Evolutionary conservation across 768 basidiomycete genomes (phyloP), one percentile per base, ranked within the genome.

Genomic region (Auricularia cornea): DNA sequence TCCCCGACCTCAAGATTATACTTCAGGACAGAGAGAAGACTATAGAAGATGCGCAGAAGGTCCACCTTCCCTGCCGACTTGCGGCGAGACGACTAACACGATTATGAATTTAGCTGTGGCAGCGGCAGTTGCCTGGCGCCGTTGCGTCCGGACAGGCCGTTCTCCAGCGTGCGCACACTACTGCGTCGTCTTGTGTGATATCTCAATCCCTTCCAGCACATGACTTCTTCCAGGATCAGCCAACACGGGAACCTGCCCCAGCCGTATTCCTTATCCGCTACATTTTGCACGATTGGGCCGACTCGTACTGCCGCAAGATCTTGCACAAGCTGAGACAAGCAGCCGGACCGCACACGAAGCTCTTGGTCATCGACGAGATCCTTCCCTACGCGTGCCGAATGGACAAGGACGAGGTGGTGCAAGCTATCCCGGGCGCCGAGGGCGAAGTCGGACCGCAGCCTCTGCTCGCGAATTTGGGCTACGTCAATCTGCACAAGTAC

Each of bases 11-110:
- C 56, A 52, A 62, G 10, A 62, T 72, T 51, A 40, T 68, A 23
- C 32, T 69, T 3, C 70, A 72, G 35, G 71, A 72, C 59, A 63
- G 63, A 16, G 26, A 30, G 3, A 64, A 61, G 26, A 67, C 68
- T 2, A 63, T 70, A n/a, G 35, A 61, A 3, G 64, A 66, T 8
- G 73, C 63, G 1, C 59, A 60, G 20, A 44, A 61, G 33, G 59
- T 52, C 8, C 8, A 10, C 28, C 8, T 28, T 52, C 48, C 11
- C 8, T n/a, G 51, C 20, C 12, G 10, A 12, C 8, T 2, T 8
- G 28, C 20, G n/a, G 51, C 51, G 8, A n/a, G 8, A 11, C n/a
- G 8, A 6, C 20, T 52, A 52, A 52, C 28, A 8, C 51, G 1
- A 38, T 28, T 11, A 41, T 20, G 11, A 10, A 8, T 40, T 3